Conservation (phyloP, 2,329 filamentous ascomycete species). For the Beauveria caledonica region DNA sequence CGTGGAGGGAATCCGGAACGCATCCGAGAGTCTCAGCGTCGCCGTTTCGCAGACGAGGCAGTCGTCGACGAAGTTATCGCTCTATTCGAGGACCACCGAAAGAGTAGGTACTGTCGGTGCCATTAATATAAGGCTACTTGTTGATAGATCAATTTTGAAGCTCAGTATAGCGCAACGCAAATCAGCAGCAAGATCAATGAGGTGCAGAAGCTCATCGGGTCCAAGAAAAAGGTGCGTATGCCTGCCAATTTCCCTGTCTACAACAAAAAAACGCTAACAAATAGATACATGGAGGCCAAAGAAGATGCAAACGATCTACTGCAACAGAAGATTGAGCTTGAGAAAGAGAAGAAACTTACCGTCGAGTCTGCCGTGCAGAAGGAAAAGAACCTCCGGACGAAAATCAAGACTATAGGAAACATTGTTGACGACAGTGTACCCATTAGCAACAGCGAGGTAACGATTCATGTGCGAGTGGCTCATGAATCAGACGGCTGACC, state of each 20-base stretch:
- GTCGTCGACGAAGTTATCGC: constrained; percentile 85
- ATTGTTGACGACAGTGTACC: constrained; percentile 79
- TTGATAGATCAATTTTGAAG: constrained; percentile 15
- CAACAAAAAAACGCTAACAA: not conserved
- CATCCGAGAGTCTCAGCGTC: constrained; percentile 85
- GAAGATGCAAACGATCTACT: constrained; percentile 78
- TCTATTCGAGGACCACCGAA: constrained; percentile 77
- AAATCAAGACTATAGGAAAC: constrained; percentile 68
- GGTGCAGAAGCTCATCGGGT: constrained; percentile 80
- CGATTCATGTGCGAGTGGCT: not conserved
- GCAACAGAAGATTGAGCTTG: constrained; percentile 66
- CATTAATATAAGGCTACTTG: too few relatives aligned
- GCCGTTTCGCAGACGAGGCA: constrained; percentile 70
- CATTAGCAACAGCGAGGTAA: constrained; percentile 70
- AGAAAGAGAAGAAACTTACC: constrained; percentile 74
- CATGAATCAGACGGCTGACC: not conserved
- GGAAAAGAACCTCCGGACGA: constrained; percentile 62
- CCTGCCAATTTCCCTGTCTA: not conserved
- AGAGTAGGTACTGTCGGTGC: constrained; percentile 40
- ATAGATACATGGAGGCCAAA: constrained; percentile 51
- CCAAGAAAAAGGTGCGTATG: constrained; percentile 70
- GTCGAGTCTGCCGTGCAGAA: constrained; percentile 69
- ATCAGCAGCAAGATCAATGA: constrained; percentile 79
- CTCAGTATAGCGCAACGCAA: constrained; percentile 71
- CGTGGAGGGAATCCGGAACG: constrained; percentile 85